A percentile compares a stretch with the other conserved stretches of the same genome.
phyloP scores from a whole-genome alignment of 2,329 filamentous ascomycete species.

The Aureobasidium pullulans region DNA sequence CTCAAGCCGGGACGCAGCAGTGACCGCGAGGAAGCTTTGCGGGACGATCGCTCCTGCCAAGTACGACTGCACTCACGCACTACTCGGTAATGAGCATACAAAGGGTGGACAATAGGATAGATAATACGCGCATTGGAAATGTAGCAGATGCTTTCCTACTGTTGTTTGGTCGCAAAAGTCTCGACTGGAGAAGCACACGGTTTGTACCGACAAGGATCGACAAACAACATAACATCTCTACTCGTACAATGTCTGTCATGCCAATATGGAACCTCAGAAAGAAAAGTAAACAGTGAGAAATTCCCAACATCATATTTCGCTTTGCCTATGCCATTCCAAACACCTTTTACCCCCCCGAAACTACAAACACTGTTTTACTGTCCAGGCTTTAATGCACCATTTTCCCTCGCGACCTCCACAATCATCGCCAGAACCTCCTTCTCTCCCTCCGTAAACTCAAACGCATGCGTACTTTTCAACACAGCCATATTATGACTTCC shows the following conservation, averaged over 20 bases:
- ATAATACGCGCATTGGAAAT: too few relatives aligned
- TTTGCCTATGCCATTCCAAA: background rate
- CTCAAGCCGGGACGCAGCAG: too few relatives aligned
- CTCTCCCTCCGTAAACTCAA: constrained; percentile 24
- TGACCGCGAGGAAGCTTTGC: too few relatives aligned
- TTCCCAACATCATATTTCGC: too few relatives aligned
- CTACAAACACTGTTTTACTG: background rate
- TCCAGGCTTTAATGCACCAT: constrained; percentile 13
- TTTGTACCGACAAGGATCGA: background rate
- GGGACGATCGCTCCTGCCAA: too few relatives aligned
- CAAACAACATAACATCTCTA: background rate
- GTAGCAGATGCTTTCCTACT: too few relatives aligned
- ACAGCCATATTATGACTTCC: constrained; percentile 31
- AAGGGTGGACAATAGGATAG: too few relatives aligned
- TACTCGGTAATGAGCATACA: too few relatives aligned
- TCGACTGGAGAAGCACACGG: too few relatives aligned
- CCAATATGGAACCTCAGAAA: background rate
- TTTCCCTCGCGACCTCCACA: constrained; percentile 20
- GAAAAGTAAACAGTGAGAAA: background rate
- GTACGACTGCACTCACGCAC: too few relatives aligned
- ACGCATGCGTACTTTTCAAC: constrained; percentile 24
- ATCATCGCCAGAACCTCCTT: constrained; percentile 26
- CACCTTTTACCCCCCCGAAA: background rate
- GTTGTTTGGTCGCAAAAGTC: too few relatives aligned
- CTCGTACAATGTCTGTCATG: background rate